phyloP scores from a whole-genome alignment of 2,329 filamentous ascomycete species.

The Ilyonectria sp. region DNA sequence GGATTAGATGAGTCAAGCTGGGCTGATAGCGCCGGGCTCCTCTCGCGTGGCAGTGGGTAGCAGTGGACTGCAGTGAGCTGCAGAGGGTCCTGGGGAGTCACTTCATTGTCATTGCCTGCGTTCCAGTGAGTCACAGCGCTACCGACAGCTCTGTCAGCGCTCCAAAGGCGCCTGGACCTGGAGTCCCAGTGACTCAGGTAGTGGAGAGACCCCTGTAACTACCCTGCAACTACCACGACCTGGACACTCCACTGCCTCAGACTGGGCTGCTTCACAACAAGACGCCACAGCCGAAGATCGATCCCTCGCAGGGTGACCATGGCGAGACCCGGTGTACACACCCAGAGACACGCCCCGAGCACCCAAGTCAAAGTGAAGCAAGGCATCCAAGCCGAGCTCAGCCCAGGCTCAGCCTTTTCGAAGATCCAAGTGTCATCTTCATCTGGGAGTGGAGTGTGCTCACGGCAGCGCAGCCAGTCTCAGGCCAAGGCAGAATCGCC shows the following conservation, averaged over 20 bases:
- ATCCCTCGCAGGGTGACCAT: neutral
- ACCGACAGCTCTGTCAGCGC: neutral
- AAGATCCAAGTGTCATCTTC: slow-evolving; percentile 2
- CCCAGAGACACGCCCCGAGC: neutral
- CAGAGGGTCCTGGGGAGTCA: slow-evolving; percentile 6
- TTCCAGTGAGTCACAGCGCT: slow-evolving; percentile 14
- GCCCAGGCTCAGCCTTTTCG: slow-evolving; percentile 22
- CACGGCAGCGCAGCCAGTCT: neutral
- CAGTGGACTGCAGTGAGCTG: slow-evolving; percentile 4
- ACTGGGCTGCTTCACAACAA: neutral
- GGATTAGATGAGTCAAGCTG: slow-evolving; percentile 22
- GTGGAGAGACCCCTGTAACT: neutral
- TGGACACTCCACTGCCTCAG: neutral
- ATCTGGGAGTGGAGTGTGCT: neutral
- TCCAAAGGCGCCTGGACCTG: neutral
- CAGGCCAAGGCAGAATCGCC: slow-evolving; percentile 10
- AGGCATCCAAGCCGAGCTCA: slow-evolving; percentile 20
- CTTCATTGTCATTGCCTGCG: neutral
- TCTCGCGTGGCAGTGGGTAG: slow-evolving; percentile 4
- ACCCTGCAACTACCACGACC: neutral
- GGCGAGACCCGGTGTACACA: neutral
- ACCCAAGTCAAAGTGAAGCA: slow-evolving; percentile 6
- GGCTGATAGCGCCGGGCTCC: neutral
- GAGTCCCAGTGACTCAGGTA: neutral
- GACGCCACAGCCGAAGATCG: neutral